Percentiles rank a stretch among this genome's conserved stretches.
Conservation (phyloP, 2,329 filamentous ascomycete genomes). For the Tolypocladium amazonense region DNA sequence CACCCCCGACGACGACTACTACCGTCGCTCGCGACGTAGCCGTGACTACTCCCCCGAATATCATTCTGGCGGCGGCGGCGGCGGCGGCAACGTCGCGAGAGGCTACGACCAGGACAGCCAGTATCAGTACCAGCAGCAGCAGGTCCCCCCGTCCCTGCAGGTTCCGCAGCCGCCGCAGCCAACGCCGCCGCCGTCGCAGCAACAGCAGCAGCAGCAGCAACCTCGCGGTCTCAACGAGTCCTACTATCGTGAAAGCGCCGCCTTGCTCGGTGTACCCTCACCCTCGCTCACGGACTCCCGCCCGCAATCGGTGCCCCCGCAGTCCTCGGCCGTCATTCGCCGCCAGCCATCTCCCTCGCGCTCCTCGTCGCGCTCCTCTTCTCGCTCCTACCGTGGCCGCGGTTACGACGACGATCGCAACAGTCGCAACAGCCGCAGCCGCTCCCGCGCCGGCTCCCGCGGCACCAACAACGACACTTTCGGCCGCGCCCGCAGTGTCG, state of each 20-base stretch:
- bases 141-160: background rate
- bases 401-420: constrained; percentile 1
- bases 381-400: constrained; percentile 13
- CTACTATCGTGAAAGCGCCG: constrained; percentile 12
- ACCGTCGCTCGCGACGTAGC: constrained; percentile 9
- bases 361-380: constrained; percentile 12
- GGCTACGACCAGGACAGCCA: background rate
- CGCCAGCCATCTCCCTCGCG: constrained; percentile 6
- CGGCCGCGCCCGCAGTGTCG: constrained; percentile 26
- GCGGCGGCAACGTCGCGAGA: background rate
- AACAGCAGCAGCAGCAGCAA: constrained; percentile 1
- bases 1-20: constrained; percentile 16
- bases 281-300: constrained; percentile 11
- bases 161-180: background rate
- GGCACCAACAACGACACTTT: constrained; percentile 19
- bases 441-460: constrained; percentile 3
- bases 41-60: constrained; percentile 21
- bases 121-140: background rate
- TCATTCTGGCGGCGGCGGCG: constrained; percentile 16
- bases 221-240: constrained; percentile 14
- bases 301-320: constrained; percentile 22
- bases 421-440: constrained; percentile 1
- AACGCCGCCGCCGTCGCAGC: background rate
- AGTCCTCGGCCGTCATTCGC: constrained; percentile 11
- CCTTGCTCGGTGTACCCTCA: constrained; percentile 18